Base-by-base conservation (phyloP, 192 early-diverging fungal species). In the Obelidium mucronatum region DNA sequence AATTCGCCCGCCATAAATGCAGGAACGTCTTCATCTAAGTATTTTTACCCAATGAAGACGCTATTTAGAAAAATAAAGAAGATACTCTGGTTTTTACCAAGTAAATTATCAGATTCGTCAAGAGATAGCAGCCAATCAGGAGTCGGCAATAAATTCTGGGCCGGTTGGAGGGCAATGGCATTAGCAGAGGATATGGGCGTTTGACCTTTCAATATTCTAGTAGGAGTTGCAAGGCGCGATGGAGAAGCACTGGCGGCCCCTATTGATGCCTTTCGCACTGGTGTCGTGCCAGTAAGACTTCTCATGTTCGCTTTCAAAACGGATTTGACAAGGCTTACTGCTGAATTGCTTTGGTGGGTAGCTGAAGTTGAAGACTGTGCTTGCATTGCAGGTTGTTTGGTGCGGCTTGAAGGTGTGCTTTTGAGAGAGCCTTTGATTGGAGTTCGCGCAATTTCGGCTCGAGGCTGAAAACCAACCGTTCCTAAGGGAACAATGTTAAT, bases 401-500 rank as follows among this genome's bases (percentile, higher is more conserved):
- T 22, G 8, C 17, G 5, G 26, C 17, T 64, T 22, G 13, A 13
- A 4, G 62, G 62, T 28, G 62, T 64, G 13, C 13, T 60, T 33
- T 33, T 6, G 13, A 34, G 15, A 19, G 58, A 60, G 24, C 33
- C 15, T 58, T 72, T 72, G 6, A 72, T 22, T 6, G 69, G 69
- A 11, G 69, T 72, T 58, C 69, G 33, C 35, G 56, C 39, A 58
- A 72, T 72, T 35, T 72, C 69, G 6, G 69, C 69, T 22, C 69
- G 69, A 40, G 69, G 69, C 31, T 72, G 51, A 37, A 72, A 72
- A 15, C 53, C 69, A 11, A 31, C 34, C 19, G 28, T 30, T 19
- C 42, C 67, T 24, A 13, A 28, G 42, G n/a, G n/a, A n/a, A n/a
- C n/a, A n/a, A n/a, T n/a, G n/a, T 26, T 15, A 6, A 65, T 22